phyloP scores from a whole-genome alignment of 192 early-diverging fungal species.

The Coemansia sp. region DNA sequence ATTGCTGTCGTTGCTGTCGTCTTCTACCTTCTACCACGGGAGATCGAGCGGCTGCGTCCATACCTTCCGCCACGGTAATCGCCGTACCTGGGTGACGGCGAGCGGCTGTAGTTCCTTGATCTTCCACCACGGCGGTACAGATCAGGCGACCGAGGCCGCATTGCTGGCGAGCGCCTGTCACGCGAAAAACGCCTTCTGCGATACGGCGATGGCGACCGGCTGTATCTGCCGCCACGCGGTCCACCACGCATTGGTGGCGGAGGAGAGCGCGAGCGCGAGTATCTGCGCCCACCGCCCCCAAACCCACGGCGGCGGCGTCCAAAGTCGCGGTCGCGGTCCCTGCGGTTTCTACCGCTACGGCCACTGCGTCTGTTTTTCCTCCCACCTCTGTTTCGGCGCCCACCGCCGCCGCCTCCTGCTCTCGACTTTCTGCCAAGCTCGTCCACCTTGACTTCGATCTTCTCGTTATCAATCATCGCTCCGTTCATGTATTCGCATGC shows the following conservation, averaged over 20 bases:
- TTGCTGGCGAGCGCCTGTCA: slow-evolving; percentile 21
- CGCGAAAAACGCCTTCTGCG: slow-evolving; percentile 17
- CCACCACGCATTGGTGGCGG: not conserved
- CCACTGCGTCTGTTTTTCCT: not conserved
- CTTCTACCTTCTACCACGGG: slow-evolving; percentile 42
- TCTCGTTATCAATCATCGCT: slow-evolving; percentile 19
- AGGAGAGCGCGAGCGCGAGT: slow-evolving; percentile 17
- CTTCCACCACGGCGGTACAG: slow-evolving; percentile 16
- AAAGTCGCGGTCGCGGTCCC: not conserved
- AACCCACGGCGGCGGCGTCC: slow-evolving; percentile 5
- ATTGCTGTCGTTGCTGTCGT: not conserved
- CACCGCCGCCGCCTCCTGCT: not conserved
- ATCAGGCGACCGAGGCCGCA: slow-evolving; percentile 36
- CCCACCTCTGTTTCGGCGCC: not conserved
- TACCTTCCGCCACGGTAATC: slow-evolving; percentile 26
- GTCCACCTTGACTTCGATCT: slow-evolving; percentile 8
- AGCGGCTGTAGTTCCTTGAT: slow-evolving; percentile 24
- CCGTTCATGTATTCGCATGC: slow-evolving; percentile 42
- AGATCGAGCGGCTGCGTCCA: slow-evolving; percentile 44
- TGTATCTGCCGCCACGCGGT: slow-evolving; percentile 9
- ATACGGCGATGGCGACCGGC: slow-evolving; percentile 41
- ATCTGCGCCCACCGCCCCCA: not conserved
- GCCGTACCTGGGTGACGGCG: slow-evolving; percentile 38
- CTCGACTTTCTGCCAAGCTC: not conserved
- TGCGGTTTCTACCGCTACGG: not conserved